phyloP scores from a whole-genome alignment of 2,329 filamentous ascomycete species.

The Sclerotiophoma versabilis region DNA sequence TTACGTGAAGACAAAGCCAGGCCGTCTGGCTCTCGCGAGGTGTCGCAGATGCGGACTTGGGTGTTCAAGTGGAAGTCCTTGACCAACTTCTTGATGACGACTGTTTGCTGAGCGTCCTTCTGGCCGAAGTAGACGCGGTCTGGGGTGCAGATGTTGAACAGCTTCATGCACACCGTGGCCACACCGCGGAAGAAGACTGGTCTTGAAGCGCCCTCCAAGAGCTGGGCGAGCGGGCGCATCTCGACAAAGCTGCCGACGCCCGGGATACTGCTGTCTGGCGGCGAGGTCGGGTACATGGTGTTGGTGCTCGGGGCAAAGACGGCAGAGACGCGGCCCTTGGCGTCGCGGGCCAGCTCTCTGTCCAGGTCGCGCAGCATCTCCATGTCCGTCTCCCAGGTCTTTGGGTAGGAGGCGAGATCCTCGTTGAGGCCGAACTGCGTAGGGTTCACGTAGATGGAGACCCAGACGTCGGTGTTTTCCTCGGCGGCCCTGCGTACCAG shows the following conservation, averaged over 20 bases:
- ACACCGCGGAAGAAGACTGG: conserved; percentile 97
- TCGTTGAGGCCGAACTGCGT: conserved; percentile 92
- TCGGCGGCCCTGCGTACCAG: conserved; percentile 83
- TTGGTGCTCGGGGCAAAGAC: conserved; percentile 85
- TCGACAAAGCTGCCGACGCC: conserved; percentile 89
- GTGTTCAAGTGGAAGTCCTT: conserved; percentile 84
- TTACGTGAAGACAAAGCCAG: conserved; percentile 92
- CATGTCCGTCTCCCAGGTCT: conserved; percentile 84
- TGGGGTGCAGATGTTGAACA: conserved; percentile 82
- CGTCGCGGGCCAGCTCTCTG: conserved; percentile 66
- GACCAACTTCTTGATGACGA: conserved; percentile 86
- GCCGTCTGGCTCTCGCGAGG: conserved; percentile 78
- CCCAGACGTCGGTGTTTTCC: conserved; percentile 85
- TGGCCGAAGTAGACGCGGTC: conserved; percentile 92
- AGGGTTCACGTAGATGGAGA: conserved; percentile 95
- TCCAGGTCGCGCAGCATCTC: conserved; percentile 72
- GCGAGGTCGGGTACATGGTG: conserved; percentile 88
- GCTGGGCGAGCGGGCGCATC: conserved; percentile 81
- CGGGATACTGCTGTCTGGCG: conserved; percentile 72
- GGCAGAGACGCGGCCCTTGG: conserved; percentile 72
- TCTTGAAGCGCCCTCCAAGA: conserved; percentile 83
- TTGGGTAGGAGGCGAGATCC: conserved; percentile 87
- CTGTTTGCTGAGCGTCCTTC: conserved; percentile 96
- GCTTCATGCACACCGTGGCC: conserved; percentile 93
- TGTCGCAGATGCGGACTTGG: conserved; percentile 75